Percentiles rank a stretch among this genome's conserved stretches.
These are phyloP conservation scores for Phytophthora meadii DNA, from an alignment of 352 stramenopile genomes.

Conservation along the genomic window DNA sequence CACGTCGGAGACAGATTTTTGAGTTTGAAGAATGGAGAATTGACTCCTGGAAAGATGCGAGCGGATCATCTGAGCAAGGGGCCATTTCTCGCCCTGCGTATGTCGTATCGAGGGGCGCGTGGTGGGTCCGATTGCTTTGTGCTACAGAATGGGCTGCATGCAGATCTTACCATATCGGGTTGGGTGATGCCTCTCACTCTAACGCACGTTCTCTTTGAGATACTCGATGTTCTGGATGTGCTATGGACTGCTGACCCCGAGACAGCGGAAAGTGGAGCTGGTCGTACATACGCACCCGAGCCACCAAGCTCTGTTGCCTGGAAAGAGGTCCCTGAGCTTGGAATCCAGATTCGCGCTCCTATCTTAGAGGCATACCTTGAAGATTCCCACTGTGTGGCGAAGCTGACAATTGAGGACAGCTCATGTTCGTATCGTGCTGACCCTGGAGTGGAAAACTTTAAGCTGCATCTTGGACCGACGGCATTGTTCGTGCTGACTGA, in stretches of 20 bases:
- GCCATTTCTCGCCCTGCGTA: conserved; percentile 62
- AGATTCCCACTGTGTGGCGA: conserved; percentile 88
- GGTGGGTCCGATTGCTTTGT: conserved; percentile 60
- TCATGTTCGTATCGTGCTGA: conserved; percentile 74
- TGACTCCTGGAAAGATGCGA: conserved; percentile 75
- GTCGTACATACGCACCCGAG: conserved; percentile 22
- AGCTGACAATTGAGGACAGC: conserved; percentile 84
- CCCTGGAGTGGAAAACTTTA: conserved; percentile 66
- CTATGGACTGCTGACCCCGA: conserved; percentile 55
- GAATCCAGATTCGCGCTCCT: conserved; percentile 75
- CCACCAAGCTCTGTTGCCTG: conserved; percentile 32
- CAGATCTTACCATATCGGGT: conserved; percentile 74
- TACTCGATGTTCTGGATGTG: conserved; percentile 74
- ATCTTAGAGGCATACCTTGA: conserved; percentile 89
- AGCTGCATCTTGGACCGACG: conserved; percentile 75
- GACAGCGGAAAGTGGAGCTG: conserved; percentile 14
- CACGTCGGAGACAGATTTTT: conserved; percentile 89
- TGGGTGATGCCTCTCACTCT: conserved; percentile 84
- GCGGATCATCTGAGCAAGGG: conserved; percentile 64
- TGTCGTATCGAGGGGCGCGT: conserved; percentile 69
- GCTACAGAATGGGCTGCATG: conserved; percentile 60
- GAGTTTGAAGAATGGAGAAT: conserved; percentile 73
- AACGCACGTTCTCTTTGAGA: conserved; percentile 75
- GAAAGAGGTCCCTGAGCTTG: conserved; percentile 75
- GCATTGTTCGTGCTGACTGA: conserved; percentile 86